Conservation (phyloP, 139 green algal species). For the Trebouxia sp. region DNA sequence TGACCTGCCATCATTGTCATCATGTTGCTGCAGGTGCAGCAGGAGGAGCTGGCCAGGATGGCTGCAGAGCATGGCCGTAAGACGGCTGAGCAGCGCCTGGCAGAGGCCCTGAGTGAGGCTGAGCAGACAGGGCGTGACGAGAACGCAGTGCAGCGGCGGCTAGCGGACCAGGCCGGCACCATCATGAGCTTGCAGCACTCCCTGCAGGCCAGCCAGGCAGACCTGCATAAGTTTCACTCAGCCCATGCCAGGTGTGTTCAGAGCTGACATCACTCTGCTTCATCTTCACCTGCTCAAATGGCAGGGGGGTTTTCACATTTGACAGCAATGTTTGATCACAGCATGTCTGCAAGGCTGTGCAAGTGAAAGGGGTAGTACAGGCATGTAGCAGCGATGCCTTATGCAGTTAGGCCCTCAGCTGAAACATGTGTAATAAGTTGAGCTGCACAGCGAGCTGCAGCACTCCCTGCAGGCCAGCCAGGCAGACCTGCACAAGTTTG, state of each 20-base stretch:
- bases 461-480: conserved; percentile 4
- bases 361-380: no score
- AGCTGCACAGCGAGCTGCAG: no score
- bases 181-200: conserved; percentile 21
- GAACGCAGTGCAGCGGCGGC: conserved; percentile 5
- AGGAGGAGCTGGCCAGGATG: conserved; percentile 6
- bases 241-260: conserved; percentile 22
- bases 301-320: no score
- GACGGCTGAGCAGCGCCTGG: conserved; percentile 1
- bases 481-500: conserved; percentile 16
- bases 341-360: no score
- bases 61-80: conserved; percentile 2
- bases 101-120: background rate
- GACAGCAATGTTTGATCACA: no score
- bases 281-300: no score
- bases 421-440: no score
- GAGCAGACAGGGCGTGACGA: background rate
- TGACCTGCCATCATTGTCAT: no score
- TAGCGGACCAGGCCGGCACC: conserved; percentile 1
- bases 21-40: conserved; percentile 11
- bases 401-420: no score
- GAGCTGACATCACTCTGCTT: no score
- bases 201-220: background rate
- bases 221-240: conserved; percentile 15
- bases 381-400: no score